A percentile compares a stretch with the other conserved stretches of the same genome.
These are phyloP conservation scores for Brassica juncea DNA, from an alignment of 345 rosid species.

Conservation along the genomic window DNA sequence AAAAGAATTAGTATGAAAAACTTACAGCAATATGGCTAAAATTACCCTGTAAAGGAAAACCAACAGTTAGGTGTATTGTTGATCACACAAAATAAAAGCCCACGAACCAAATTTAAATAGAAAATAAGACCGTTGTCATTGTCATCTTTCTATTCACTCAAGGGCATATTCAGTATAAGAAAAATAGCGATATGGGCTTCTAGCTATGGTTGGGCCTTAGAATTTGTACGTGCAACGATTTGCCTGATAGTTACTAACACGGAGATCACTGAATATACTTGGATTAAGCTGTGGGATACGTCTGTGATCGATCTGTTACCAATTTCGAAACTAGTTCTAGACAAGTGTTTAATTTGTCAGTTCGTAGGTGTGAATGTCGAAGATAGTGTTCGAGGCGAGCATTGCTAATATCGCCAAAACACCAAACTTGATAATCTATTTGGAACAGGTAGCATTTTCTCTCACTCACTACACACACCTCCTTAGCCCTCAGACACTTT, in stretches of 20 bases:
- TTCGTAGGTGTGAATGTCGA: neutral
- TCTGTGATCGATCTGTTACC: neutral
- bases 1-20: no score
- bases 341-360: neutral
- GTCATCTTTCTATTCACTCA: neutral
- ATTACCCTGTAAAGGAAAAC: neutral
- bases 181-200: neutral
- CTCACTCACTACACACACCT: neutral
- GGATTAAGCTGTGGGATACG: neutral
- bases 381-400: neutral
- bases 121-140: neutral
- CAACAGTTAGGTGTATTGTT: neutral
- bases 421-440: conserved; percentile 6
- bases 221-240: neutral
- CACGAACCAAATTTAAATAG: neutral
- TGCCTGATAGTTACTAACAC: neutral
- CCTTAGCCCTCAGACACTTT: conserved; percentile 2
- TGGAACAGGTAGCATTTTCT: neutral
- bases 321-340: neutral
- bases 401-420: conserved; percentile 5
- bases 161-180: neutral
- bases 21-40: neutral
- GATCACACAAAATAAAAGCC: neutral
- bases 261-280: neutral
- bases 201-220: neutral